Percentiles rank a stretch among this genome's conserved stretches.
Evolutionary conservation across 1,139 yeast genomes (phyloP).

Genomic region (Suhomyces panamericanus): DNA sequence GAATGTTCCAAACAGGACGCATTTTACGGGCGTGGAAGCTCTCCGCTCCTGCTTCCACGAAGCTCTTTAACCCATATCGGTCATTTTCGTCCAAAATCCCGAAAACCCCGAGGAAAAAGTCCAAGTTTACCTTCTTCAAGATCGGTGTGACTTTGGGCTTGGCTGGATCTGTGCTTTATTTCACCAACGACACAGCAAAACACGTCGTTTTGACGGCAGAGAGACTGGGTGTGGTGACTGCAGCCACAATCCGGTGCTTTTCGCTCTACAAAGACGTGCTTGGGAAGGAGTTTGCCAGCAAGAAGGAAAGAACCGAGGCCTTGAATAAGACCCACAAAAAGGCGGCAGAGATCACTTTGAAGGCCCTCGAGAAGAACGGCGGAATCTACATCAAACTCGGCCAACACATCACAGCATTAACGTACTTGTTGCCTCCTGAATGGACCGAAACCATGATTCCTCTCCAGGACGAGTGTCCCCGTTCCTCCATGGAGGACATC

Average conservation of each 20-base stretch:
- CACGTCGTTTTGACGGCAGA: conserved; percentile 44
- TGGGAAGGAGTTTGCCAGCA: conserved; percentile 42
- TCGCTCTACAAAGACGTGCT: conserved; percentile 62
- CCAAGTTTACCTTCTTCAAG: conserved; percentile 23
- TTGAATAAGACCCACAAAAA: conserved; percentile 59
- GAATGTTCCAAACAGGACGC: neutral
- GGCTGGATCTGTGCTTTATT: conserved; percentile 30
- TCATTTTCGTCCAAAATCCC: neutral
- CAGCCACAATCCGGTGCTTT: conserved; percentile 66
- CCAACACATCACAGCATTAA: conserved; percentile 89
- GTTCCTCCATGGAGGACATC: conserved; percentile 70
- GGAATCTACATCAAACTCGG: conserved; percentile 94
- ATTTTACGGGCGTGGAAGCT: neutral
- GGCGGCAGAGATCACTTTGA: conserved; percentile 78
- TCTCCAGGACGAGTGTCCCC: conserved; percentile 87
- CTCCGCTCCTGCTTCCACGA: neutral
- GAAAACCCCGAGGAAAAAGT: neutral
- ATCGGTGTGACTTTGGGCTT: conserved; percentile 34
- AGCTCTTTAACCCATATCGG: neutral
- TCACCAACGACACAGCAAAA: conserved; percentile 35
- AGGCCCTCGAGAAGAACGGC: conserved; percentile 81
- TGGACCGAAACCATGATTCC: conserved; percentile 97
- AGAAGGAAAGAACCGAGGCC: conserved; percentile 54
- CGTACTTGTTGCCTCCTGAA: conserved; percentile 84
- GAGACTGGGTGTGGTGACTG: conserved; percentile 62